Base-by-base conservation (phyloP, 306 rosid genomes). In the Vigna trinervia region DNA sequence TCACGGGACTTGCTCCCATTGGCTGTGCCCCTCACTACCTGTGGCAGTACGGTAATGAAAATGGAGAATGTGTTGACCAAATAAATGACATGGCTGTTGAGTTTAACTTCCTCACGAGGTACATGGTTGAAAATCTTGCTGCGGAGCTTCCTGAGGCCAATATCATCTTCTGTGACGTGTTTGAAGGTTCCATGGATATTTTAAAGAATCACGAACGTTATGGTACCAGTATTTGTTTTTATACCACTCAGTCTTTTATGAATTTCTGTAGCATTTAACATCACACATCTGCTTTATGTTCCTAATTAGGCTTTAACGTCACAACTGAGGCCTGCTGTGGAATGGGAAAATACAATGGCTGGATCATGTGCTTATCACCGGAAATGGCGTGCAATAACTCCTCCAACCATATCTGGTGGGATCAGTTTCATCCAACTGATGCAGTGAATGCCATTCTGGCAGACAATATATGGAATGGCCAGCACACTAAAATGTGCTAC, bases 361-460 rank as follows among this genome's bases (percentile, higher is more conserved):
- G 92, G 92, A 74, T 95, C 66, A 85, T 88, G 91, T 95, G 98
- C 81, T 67, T 89, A 43, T 80, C 95, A 10, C 86, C 91, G 1
- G 85, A 88, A 67, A 94, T 94, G 97, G 97, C 96, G 28, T 92
- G 98, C 73, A 75, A 50, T 43, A 72, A 89, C 78, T 97, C 97
- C 79, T 90, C 96, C 62, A 82, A 75, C 62, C 82, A 95, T 76
- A 84, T 95, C 71, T 95, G 98, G 97, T 95, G 96, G 97, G 97
- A 92, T 75, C 96, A 94, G 81, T 92, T 92, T 73, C 98, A 92
- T 83, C 98, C 98, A 74, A 92, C 93, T n/a, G 92, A 88, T 81
- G 85, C 85, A 5, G 97, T 92, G 74, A 94, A 94, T 75, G 84
- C 86, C n/a, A 92, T 94, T 73, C 86, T 94, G 48, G 95, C 92